Percentiles rank a stretch among this genome's conserved stretches.
Evolutionary conservation across 805 yeast species (phyloP).

Genomic region (Blastobotrys attinorum): DNA sequence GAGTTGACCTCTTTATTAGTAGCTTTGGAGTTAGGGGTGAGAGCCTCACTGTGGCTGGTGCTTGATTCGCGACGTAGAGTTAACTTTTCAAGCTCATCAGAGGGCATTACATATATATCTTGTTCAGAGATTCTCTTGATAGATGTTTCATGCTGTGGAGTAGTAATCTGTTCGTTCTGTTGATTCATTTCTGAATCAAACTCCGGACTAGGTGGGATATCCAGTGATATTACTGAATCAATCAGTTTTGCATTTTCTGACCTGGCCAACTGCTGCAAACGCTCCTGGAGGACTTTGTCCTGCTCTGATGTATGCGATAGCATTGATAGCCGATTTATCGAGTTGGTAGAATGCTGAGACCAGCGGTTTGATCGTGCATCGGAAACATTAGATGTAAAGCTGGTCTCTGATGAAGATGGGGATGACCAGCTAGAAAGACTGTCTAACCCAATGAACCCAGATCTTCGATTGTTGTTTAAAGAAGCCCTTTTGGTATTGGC

Average conservation of each 20-base stretch:
- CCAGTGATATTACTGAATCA: neutral
- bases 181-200: no score
- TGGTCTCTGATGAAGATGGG: neutral
- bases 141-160: no score
- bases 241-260: constrained; percentile 22
- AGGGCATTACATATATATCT: no score
- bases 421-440: neutral
- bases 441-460: neutral
- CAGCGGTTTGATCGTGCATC: no score
- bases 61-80: neutral
- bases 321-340: neutral
- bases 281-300: constrained; percentile 20
- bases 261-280: constrained; percentile 22
- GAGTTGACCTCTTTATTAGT: neutral
- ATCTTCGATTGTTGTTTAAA: neutral
- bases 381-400: neutral
- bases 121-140: no score
- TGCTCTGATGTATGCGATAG: constrained; percentile 10
- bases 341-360: neutral
- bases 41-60: no score
- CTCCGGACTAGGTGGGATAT: neutral
- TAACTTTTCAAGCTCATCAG: no score
- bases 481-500: no score
- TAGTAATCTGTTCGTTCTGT: neutral
- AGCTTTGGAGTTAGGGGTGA: neutral